A percentile compares a stretch with the other conserved stretches of the same genome.
Evolutionary conservation across 805 yeast genomes (phyloP).

Genomic region (Ogataea pini): DNA sequence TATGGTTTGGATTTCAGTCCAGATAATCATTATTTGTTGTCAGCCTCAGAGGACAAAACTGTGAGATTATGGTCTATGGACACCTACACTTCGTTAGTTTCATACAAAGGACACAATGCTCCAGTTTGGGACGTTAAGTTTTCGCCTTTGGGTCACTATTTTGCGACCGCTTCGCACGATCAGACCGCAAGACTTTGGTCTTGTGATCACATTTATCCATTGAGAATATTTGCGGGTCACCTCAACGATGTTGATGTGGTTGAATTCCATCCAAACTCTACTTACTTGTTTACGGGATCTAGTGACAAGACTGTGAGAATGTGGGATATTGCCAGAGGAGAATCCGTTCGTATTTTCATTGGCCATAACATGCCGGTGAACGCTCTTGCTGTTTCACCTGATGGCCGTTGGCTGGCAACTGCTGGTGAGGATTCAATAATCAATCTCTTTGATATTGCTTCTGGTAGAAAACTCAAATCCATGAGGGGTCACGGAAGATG

Average conservation of each 20-base stretch:
- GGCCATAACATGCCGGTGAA: conserved; percentile 92
- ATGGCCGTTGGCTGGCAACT: conserved; percentile 94
- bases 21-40: conserved; percentile 76
- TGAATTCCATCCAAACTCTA: conserved; percentile 93
- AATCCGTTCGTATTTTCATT: conserved; percentile 85
- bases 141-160: conserved; percentile 94
- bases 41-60: conserved; percentile 89
- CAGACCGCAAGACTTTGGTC: conserved; percentile 98
- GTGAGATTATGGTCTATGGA: conserved; percentile 93
- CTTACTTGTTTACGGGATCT: conserved; percentile 92
- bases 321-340: conserved; percentile 96
- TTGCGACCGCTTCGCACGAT: conserved; percentile 97
- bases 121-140: conserved; percentile 98
- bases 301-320: conserved; percentile 93
- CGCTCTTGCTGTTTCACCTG: conserved; percentile 87
- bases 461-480: conserved; percentile 82
- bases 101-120: conserved; percentile 94
- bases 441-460: conserved; percentile 91
- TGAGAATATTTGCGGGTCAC: conserved; percentile 96
- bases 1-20: conserved; percentile 91
- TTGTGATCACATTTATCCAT: conserved; percentile 94
- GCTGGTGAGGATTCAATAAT: conserved; percentile 93
- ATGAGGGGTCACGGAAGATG: conserved; percentile 95
- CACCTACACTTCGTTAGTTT: conserved; percentile 82
- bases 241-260: conserved; percentile 94